These are phyloP conservation scores for Coffea humblotiana DNA, from an alignment of 305 asterid genomes.

Conservation along the genomic window DNA sequence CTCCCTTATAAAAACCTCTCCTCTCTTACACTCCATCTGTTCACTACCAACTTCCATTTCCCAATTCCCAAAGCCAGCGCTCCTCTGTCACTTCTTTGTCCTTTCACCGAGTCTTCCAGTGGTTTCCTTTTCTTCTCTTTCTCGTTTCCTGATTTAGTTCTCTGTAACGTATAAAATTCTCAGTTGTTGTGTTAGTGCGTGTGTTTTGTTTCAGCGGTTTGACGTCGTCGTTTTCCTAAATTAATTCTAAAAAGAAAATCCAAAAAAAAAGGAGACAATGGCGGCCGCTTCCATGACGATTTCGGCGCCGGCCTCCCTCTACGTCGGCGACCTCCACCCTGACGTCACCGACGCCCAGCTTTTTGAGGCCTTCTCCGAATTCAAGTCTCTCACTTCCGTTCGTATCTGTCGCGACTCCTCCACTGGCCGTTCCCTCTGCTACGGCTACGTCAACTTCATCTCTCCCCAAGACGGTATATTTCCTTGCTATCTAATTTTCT, in stretches of 20 bases:
- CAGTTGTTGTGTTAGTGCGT: neutral
- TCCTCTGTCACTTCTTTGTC: neutral
- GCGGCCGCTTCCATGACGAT: conserved; percentile 42
- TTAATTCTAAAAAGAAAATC: neutral
- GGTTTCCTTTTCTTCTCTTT: neutral
- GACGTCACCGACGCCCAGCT: conserved; percentile 61
- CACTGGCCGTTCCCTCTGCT: conserved; percentile 75
- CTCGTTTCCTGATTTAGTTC: neutral
- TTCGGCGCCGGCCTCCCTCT: conserved; percentile 58
- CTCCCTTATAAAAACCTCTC: neutral
- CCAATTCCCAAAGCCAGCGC: conserved; percentile 11
- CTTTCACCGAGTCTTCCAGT: neutral
- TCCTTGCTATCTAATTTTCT: neutral
- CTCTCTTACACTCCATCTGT: neutral
- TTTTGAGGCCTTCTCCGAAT: conserved; percentile 66
- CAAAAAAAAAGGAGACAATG: conserved; percentile 33
- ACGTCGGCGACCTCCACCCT: conserved; percentile 76
- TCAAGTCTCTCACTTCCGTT: conserved; percentile 54
- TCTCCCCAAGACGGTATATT: conserved; percentile 67
- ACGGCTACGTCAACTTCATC: conserved; percentile 78
- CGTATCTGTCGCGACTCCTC: conserved; percentile 78
- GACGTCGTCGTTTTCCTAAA: conserved; percentile 16
- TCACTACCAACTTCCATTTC: neutral
- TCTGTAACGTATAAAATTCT: neutral
- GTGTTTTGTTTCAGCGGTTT: neutral